Conservation (phyloP, 1,139 yeast species). For the Spathaspora sp. region DNA sequence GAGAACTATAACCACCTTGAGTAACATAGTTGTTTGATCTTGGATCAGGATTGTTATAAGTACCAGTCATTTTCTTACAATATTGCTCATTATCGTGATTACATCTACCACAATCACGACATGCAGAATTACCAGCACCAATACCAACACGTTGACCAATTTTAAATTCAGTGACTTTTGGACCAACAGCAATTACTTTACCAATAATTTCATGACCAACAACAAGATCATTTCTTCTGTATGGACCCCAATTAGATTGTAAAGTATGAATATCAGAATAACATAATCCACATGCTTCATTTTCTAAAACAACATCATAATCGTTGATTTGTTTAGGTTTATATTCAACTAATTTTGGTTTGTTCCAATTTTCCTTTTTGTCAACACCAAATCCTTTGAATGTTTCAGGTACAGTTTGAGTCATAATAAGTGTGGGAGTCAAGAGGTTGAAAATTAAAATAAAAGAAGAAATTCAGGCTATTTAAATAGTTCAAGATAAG, state of each 20-base stretch:
- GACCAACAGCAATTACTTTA: conserved; percentile 51
- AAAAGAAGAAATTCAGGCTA: background rate
- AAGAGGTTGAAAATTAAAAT: background rate
- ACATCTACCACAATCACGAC: conserved; percentile 52
- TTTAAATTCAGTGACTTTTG: conserved; percentile 43
- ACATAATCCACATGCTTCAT: conserved; percentile 58
- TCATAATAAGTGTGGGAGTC: conserved; percentile 10
- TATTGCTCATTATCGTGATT: conserved; percentile 46
- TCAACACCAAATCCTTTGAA: conserved; percentile 47
- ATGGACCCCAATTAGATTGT: conserved; percentile 42
- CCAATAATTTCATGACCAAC: conserved; percentile 59
- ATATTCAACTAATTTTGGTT: conserved; percentile 42
- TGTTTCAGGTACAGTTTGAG: conserved; percentile 26
- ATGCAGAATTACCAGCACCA: conserved; percentile 54
- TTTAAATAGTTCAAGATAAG: conserved; percentile 1
- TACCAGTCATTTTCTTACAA: conserved; percentile 42
- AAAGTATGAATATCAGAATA: conserved; percentile 56
- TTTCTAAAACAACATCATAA: conserved; percentile 47
- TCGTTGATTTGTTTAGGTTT: conserved; percentile 37
- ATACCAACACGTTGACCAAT: conserved; percentile 64
- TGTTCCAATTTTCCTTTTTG: conserved; percentile 38
- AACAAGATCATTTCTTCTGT: conserved; percentile 28
- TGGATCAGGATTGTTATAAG: conserved; percentile 44
- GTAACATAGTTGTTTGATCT: conserved; percentile 35
- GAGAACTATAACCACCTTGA: conserved; percentile 65